Percentiles rank a stretch among this genome's conserved stretches.
Conservation (phyloP, 129 eudicot species). For the Apium graveolens region DNA sequence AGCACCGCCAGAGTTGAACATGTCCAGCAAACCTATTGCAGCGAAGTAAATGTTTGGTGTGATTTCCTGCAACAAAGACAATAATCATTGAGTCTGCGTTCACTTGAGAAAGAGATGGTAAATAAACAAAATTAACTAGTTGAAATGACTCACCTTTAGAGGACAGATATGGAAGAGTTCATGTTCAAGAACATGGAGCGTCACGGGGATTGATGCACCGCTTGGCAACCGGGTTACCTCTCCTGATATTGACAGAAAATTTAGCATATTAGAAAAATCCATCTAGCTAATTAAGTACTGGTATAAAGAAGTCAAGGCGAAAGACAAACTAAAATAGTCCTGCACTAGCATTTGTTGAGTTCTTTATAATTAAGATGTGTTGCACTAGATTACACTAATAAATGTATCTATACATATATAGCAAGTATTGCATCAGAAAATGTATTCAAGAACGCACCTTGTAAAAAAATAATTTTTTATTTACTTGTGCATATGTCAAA, state of each 20-base stretch:
- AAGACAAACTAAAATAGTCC: not conserved
- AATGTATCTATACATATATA: not conserved
- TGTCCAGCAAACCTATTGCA: conserved; percentile 73
- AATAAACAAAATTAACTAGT: not conserved
- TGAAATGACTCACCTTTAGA: conserved; percentile 41
- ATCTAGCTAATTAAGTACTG: not conserved
- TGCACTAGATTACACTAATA: not conserved
- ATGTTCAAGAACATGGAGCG: conserved; percentile 70
- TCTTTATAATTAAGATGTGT: not conserved
- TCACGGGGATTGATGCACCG: conserved; percentile 74
- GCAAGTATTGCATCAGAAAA: not conserved
- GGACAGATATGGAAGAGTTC: conserved; percentile 85
- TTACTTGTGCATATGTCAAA: not conserved
- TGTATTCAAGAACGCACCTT: not conserved
- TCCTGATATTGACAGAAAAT: conserved; percentile 25
- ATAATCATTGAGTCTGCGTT: not conserved
- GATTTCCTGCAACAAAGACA: conserved; percentile 38
- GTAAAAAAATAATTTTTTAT: not conserved
- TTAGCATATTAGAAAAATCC: not conserved
- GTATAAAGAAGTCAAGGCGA: not conserved
- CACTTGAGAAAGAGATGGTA: not conserved
- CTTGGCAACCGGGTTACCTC: conserved; percentile 60
- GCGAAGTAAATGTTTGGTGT: conserved; percentile 53
- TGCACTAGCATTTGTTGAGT: not conserved
- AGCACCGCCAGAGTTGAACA: conserved; percentile 71